These are phyloP conservation scores for Ascochyta rabiei DNA, from an alignment of 2,329 filamentous ascomycete species.

Conservation along the genomic window DNA sequence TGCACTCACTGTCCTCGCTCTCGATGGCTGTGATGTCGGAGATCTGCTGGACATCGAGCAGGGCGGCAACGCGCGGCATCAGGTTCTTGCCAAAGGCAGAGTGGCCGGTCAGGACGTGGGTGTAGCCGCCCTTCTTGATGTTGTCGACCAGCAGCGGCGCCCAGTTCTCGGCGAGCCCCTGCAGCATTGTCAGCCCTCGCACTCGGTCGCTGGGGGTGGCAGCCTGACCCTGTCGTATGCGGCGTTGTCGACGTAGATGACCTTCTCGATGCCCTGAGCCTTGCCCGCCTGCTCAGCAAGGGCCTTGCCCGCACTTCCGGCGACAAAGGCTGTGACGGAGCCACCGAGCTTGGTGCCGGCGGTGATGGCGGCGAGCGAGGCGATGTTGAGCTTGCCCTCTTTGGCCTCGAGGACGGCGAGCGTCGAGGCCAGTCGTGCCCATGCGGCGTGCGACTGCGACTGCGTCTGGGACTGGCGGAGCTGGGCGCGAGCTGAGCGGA, in stretches of 20 bases:
- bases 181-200: constrained; percentile 12
- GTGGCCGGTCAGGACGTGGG: constrained; percentile 88
- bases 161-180: constrained; percentile 89
- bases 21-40: constrained; percentile 90
- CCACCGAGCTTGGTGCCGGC: constrained; percentile 88
- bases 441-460: constrained; percentile 56
- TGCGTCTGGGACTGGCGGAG: constrained; percentile 49
- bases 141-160: constrained; percentile 94
- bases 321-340: constrained; percentile 83
- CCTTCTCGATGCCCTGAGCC: constrained; percentile 87
- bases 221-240: constrained; percentile 83
- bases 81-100: constrained; percentile 97
- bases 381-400: constrained; percentile 82
- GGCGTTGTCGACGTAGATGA: constrained; percentile 84
- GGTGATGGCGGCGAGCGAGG: constrained; percentile 82
- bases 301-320: constrained; percentile 75
- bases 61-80: constrained; percentile 85
- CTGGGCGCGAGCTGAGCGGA: constrained; percentile 52
- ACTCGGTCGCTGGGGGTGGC: not conserved
- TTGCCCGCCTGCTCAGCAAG: constrained; percentile 86
- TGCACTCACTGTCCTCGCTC: constrained; percentile 76
- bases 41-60: constrained; percentile 91
- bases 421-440: constrained; percentile 78
- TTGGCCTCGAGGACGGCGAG: constrained; percentile 91
- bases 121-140: constrained; percentile 93